phyloP scores from a whole-genome alignment of 2,329 filamentous ascomycete species.

The Stagonosporopsis tanaceti region DNA sequence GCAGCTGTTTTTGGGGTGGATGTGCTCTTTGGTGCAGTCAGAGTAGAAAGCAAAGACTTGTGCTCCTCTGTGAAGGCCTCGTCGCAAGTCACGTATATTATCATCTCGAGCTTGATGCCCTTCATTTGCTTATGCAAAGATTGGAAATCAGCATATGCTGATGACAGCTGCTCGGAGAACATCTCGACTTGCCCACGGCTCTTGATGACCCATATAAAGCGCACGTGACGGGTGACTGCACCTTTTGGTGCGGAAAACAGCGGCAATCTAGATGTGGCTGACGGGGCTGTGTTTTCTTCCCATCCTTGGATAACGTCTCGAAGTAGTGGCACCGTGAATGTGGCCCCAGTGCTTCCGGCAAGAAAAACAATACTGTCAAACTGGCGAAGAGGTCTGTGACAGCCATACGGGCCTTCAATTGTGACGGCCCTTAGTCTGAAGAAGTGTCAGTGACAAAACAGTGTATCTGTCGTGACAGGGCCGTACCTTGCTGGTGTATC shows the following conservation, averaged over 20 bases:
- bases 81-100: slow-evolving; percentile 64
- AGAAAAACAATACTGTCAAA: slow-evolving; percentile 69
- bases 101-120: slow-evolving; percentile 59
- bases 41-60: slow-evolving; percentile 37
- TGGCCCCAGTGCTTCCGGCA: slow-evolving; percentile 67
- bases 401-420: slow-evolving; percentile 64
- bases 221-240: slow-evolving; percentile 58
- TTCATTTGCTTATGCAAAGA: slow-evolving; percentile 46
- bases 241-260: slow-evolving; percentile 32
- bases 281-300: slow-evolving; percentile 41
- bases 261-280: slow-evolving; percentile 8
- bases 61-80: slow-evolving; percentile 56
- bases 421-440: slow-evolving; percentile 50
- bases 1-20: slow-evolving; percentile 2
- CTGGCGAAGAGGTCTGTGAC: slow-evolving; percentile 61
- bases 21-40: slow-evolving; percentile 30
- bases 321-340: slow-evolving; percentile 65
- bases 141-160: slow-evolving; percentile 55
- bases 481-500: slow-evolving; percentile 25
- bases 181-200: slow-evolving; percentile 61
- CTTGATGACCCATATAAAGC: slow-evolving; percentile 68
- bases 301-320: slow-evolving; percentile 63
- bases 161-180: slow-evolving; percentile 61
- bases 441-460: background rate
- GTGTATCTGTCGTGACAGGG: background rate